Evolutionary conservation across 2,329 filamentous ascomycete species (phyloP).

Genomic region (Penicillium sp.): DNA sequence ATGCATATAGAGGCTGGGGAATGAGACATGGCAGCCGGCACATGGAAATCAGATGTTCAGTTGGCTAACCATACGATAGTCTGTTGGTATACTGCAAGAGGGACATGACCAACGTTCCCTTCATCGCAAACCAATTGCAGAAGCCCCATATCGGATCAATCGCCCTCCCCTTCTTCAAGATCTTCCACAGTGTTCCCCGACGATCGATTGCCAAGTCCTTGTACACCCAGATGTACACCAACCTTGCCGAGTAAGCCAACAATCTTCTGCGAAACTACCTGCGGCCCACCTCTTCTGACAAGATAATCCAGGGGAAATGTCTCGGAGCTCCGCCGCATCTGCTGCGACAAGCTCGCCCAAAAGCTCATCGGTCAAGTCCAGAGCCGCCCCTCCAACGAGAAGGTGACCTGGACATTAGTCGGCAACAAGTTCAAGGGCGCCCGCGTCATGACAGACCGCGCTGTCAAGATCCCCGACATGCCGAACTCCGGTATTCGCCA

Average conservation of each 20-base stretch:
- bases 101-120: conserved; percentile 5
- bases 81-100: conserved; percentile 10
- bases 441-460: conserved; percentile 45
- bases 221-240: conserved; percentile 50
- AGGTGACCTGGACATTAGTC: conserved; percentile 40
- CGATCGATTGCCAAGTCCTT: conserved; percentile 41
- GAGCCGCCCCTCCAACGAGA: conserved; percentile 33
- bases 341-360: conserved; percentile 41
- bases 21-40: neutral
- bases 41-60: neutral
- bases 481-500: conserved; percentile 43
- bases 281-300: neutral
- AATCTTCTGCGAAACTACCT: neutral
- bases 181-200: conserved; percentile 29
- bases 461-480: conserved; percentile 42
- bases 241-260: conserved; percentile 47
- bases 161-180: conserved; percentile 22
- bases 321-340: conserved; percentile 36
- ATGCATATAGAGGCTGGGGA: neutral
- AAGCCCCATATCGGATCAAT: conserved; percentile 27
- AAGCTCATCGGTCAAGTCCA: conserved; percentile 38
- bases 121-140: conserved; percentile 2
- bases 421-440: conserved; percentile 40
- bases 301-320: conserved; percentile 35
- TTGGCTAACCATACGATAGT: conserved; percentile 1